Percentiles rank a stretch among this genome's conserved stretches.
phyloP scores from a whole-genome alignment of 257 asterid species.

The Rauvolfia tetraphylla region DNA sequence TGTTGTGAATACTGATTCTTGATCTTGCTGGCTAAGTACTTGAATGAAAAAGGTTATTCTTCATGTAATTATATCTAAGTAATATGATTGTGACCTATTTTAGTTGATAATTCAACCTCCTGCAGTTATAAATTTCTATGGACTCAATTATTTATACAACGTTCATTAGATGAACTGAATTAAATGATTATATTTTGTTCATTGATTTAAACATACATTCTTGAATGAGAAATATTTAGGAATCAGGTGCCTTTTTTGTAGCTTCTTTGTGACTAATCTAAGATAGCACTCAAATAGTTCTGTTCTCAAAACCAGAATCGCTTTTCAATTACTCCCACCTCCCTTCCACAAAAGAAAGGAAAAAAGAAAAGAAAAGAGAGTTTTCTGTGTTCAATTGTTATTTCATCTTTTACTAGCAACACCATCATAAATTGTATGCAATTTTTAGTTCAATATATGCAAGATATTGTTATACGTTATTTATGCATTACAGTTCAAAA shows the following conservation, averaged over 20 bases:
- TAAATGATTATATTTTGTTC: background rate
- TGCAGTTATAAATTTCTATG: background rate
- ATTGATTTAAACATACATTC: background rate
- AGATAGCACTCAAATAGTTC: background rate
- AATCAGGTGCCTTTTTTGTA: background rate
- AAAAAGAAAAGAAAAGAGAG: background rate
- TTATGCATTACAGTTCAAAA: background rate
- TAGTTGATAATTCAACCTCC: background rate
- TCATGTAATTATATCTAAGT: too few species aligned
- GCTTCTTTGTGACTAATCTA: background rate
- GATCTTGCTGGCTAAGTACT: slow-evolving; percentile 2
- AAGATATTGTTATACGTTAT: too few species aligned
- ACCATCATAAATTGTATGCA: too few species aligned
- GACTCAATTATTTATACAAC: background rate
- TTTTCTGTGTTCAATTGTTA: background rate
- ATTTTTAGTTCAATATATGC: too few species aligned
- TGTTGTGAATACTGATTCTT: too few species aligned
- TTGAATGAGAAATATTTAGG: background rate
- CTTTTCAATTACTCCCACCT: too few species aligned
- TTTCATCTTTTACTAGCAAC: background rate
- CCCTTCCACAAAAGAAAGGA: too few species aligned
- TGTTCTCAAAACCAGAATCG: background rate
- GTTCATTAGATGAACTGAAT: background rate
- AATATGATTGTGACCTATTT: background rate
- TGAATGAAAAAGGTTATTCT: background rate